Conservation (phyloP, 2,329 filamentous ascomycete species). For the Ambrosiella xylebori region DNA sequence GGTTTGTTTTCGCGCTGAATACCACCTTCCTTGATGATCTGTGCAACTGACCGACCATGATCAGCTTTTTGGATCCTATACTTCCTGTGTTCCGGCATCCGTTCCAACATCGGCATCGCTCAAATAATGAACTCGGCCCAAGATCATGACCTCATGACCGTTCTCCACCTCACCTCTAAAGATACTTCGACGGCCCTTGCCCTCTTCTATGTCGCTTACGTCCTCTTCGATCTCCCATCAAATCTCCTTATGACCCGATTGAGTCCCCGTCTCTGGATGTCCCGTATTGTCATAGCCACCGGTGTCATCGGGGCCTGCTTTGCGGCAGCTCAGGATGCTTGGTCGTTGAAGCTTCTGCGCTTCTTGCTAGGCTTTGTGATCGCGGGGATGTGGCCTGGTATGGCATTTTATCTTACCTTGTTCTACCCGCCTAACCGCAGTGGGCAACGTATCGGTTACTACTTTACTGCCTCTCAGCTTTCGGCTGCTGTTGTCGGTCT, state of each 20-base stretch:
- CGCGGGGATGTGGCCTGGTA: slow-evolving; percentile 88
- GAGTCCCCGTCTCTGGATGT: slow-evolving; percentile 81
- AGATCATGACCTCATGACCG: slow-evolving; percentile 57
- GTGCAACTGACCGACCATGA: slow-evolving; percentile 1
- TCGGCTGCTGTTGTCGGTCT: slow-evolving; percentile 79
- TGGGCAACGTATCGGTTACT: slow-evolving; percentile 74
- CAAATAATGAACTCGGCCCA: slow-evolving; percentile 71
- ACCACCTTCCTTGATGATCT: not conserved
- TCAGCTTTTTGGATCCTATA: slow-evolving; percentile 75
- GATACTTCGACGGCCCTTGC: slow-evolving; percentile 73
- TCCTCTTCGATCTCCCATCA: slow-evolving; percentile 74
- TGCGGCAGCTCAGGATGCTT: slow-evolving; percentile 61
- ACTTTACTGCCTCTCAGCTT: slow-evolving; percentile 77
- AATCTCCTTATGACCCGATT: slow-evolving; percentile 78
- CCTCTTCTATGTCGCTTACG: slow-evolving; percentile 84
- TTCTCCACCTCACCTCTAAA: slow-evolving; percentile 51
- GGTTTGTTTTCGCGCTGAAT: slow-evolving; percentile 21
- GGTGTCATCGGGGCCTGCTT: slow-evolving; percentile 73
- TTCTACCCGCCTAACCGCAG: slow-evolving; percentile 81
- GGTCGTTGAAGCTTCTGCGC: slow-evolving; percentile 77
- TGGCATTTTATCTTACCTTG: slow-evolving; percentile 81
- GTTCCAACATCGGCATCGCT: slow-evolving; percentile 82
- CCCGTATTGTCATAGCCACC: slow-evolving; percentile 73
- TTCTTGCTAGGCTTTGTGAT: slow-evolving; percentile 75
- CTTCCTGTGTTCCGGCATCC: slow-evolving; percentile 81